Evolutionary conservation across 2,329 filamentous ascomycete species (phyloP).

Genomic region (Juglanconis sp.): DNA sequence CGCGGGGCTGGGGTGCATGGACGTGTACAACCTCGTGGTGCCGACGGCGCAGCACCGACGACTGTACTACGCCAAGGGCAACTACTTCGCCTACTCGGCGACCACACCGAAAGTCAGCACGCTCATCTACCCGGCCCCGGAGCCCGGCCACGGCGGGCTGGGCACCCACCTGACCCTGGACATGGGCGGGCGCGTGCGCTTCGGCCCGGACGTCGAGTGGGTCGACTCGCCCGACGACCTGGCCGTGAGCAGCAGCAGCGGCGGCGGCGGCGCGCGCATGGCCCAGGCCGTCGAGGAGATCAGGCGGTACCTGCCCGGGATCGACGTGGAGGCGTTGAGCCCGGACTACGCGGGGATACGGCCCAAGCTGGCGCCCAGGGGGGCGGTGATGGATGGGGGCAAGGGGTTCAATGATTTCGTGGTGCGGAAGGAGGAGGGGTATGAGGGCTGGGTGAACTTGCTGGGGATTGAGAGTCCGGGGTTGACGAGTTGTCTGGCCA

Average conservation of each 20-base stretch:
- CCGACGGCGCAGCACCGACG: conserved; percentile 51
- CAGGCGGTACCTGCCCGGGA: conserved; percentile 68
- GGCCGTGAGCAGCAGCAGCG: conserved; percentile 50
- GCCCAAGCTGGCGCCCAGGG: conserved; percentile 67
- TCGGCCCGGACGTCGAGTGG: conserved; percentile 96
- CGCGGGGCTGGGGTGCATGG: conserved; percentile 75
- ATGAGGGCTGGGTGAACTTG: conserved; percentile 80
- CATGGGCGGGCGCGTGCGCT: conserved; percentile 76
- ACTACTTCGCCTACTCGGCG: conserved; percentile 82
- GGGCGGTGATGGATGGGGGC: conserved; percentile 58
- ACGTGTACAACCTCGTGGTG: conserved; percentile 78
- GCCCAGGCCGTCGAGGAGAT: conserved; percentile 71
- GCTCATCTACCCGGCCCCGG: conserved; percentile 83
- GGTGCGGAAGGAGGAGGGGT: conserved; percentile 73
- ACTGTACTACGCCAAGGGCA: conserved; percentile 87
- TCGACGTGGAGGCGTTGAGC: conserved; percentile 63
- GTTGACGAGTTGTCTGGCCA: conserved; percentile 80
- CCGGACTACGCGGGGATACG: conserved; percentile 90
- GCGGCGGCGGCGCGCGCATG: conserved; percentile 45
- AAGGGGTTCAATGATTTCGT: conserved; percentile 81
- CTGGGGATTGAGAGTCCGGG: conserved; percentile 93
- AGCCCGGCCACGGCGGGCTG: conserved; percentile 76
- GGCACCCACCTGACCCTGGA: conserved; percentile 95
- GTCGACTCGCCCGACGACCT: conserved; percentile 69
- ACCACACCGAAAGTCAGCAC: conserved; percentile 62